phyloP scores from a whole-genome alignment of 768 basidiomycete species.

The Xerocomus brunneocitrinus region DNA sequence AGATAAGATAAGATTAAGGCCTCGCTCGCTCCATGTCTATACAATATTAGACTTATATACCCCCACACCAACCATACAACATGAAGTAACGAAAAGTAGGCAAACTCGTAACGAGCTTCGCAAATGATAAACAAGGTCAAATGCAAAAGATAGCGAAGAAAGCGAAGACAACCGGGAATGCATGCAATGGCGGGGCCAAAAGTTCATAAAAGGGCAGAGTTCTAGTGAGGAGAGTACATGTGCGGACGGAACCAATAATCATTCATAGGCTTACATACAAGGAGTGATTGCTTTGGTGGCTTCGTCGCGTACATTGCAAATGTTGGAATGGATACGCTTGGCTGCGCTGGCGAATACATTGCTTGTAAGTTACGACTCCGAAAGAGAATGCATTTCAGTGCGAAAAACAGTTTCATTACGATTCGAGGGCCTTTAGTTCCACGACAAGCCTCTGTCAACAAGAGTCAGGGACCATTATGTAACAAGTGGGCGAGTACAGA shows the following conservation, averaged over 20 bases:
- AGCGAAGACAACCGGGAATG: slow-evolving; percentile 24
- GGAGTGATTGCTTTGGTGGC: slow-evolving; percentile 20
- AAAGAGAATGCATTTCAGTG: slow-evolving; percentile 3
- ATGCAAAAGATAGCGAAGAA: slow-evolving; percentile 18
- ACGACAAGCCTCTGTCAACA: slow-evolving; percentile 53
- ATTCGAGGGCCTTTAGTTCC: slow-evolving; percentile 52
- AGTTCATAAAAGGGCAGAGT: slow-evolving; percentile 6
- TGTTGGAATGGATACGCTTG: slow-evolving; percentile 20
- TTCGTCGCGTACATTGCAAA: slow-evolving; percentile 26
- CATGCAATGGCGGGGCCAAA: slow-evolving; percentile 17
- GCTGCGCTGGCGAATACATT: slow-evolving; percentile 26
- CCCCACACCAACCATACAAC: not conserved
- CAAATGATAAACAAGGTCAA: slow-evolving; percentile 8
- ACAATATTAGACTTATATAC: slow-evolving; percentile 12
- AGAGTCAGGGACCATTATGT: not conserved
- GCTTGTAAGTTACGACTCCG: slow-evolving; percentile 15
- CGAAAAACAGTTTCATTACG: slow-evolving; percentile 16
- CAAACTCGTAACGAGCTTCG: slow-evolving; percentile 7
- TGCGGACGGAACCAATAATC: slow-evolving; percentile 12
- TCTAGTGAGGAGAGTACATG: slow-evolving; percentile 26
- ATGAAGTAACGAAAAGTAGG: slow-evolving; percentile 4
- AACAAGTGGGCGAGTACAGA: slow-evolving; percentile 24
- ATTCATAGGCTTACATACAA: slow-evolving; percentile 31
- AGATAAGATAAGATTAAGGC: slow-evolving; percentile 21
- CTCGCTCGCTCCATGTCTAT: slow-evolving; percentile 1